phyloP scores from a whole-genome alignment of 495 filamentous ascomycete species.

The Aspergillus ostianus region DNA sequence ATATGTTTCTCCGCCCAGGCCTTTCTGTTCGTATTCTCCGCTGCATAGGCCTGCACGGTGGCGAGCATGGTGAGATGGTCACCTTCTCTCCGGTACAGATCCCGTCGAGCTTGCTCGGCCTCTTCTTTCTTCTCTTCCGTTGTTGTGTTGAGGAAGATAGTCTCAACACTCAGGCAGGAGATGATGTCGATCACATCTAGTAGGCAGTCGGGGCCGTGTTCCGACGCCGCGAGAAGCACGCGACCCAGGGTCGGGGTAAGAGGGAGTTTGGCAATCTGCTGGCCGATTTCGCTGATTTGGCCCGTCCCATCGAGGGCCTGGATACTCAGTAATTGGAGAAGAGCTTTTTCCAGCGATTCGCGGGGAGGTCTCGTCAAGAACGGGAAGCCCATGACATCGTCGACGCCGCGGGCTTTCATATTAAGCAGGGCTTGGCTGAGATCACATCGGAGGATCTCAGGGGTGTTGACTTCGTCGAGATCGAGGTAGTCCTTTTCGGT shows the following conservation, averaged over 20 bases:
- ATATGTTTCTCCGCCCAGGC: conserved; percentile 77
- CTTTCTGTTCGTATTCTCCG: conserved; percentile 69
- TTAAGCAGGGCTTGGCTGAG: conserved; percentile 81
- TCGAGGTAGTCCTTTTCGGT: conserved; percentile 73
- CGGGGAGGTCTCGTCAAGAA: conserved; percentile 78
- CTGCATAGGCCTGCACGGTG: conserved; percentile 76
- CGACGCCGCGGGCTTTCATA: conserved; percentile 88
- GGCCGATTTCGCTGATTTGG: conserved; percentile 68
- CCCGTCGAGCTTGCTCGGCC: conserved; percentile 67
- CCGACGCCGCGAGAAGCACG: conserved; percentile 76
- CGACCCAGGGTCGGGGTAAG: conserved; percentile 78
- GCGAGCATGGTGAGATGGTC: conserved; percentile 86
- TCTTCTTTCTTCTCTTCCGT: conserved; percentile 81
- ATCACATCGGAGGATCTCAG: conserved; percentile 91
- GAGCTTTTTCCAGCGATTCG: conserved; percentile 77
- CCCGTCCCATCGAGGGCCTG: conserved; percentile 72
- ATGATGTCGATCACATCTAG: conserved; percentile 89
- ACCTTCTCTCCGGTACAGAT: conserved; percentile 77
- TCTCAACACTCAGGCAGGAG: conserved; percentile 82
- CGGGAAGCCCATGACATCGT: conserved; percentile 79
- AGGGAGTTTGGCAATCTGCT: conserved; percentile 77
- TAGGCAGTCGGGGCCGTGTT: conserved; percentile 66
- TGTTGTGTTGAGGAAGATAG: conserved; percentile 76
- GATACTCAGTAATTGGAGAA: conserved; percentile 75
- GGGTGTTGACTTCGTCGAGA: conserved; percentile 70